Conservation (phyloP, 2,329 filamentous ascomycete genomes). For the Pyrenochaeta sp. region DNA sequence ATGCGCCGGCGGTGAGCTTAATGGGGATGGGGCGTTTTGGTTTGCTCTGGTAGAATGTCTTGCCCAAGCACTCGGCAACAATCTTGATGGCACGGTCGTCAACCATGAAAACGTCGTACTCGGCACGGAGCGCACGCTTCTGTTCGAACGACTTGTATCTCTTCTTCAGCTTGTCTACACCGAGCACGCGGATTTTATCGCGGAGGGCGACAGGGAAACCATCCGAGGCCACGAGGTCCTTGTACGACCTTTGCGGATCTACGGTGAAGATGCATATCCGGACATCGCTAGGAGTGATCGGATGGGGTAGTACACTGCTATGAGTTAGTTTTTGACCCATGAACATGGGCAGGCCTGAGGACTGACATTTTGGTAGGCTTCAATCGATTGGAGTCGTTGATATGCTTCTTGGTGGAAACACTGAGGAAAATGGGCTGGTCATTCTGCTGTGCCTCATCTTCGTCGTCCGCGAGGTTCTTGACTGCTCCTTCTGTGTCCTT, state of each 20-base stretch:
- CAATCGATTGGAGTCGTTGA: slow-evolving; percentile 75
- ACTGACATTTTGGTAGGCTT: slow-evolving; percentile 80
- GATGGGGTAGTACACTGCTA: slow-evolving; percentile 70
- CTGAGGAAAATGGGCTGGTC: slow-evolving; percentile 66
- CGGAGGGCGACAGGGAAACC: slow-evolving; percentile 61
- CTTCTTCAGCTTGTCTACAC: slow-evolving; percentile 82
- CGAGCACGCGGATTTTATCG: slow-evolving; percentile 70
- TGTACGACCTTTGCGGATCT: slow-evolving; percentile 83
- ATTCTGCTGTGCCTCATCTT: slow-evolving; percentile 55
- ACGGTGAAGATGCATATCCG: slow-evolving; percentile 88
- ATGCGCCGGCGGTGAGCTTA: slow-evolving; percentile 69
- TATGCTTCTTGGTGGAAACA: slow-evolving; percentile 70
- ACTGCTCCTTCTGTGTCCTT: slow-evolving; percentile 59
- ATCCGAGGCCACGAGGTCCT: slow-evolving; percentile 80
- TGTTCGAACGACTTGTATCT: slow-evolving; percentile 91
- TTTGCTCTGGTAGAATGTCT: slow-evolving; percentile 87
- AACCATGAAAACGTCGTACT: slow-evolving; percentile 93
- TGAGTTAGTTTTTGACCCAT: slow-evolving; percentile 14
- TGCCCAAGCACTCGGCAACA: slow-evolving; percentile 81
- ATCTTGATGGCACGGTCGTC: slow-evolving; percentile 81
- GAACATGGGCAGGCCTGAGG: neutral
- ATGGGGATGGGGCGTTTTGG: slow-evolving; percentile 88
- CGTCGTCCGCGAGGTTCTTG: slow-evolving; percentile 60
- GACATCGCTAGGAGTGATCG: slow-evolving; percentile 70
- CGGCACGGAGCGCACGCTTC: slow-evolving; percentile 75